A percentile compares a stretch with the other conserved stretches of the same genome.
phyloP scores from a whole-genome alignment of 2,329 filamentous ascomycete species.

The Hypoxylon sp. region DNA sequence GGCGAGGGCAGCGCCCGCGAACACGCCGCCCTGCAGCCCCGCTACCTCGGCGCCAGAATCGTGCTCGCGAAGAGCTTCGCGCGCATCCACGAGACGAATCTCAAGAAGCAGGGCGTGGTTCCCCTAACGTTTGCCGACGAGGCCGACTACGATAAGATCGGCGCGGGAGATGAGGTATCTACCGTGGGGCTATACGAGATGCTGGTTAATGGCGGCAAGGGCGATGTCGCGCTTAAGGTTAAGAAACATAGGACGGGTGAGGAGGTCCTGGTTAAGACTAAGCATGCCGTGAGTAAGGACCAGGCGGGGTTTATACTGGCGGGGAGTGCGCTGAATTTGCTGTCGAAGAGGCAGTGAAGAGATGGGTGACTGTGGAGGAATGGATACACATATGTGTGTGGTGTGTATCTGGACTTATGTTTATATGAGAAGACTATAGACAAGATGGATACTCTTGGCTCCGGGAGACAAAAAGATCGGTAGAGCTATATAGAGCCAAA shows the following conservation, averaged over 20 bases:
- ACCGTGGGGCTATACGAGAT: conserved; percentile 89
- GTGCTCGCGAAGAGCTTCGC: conserved; percentile 91
- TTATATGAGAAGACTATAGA: conserved; percentile 12
- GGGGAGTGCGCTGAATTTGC: conserved; percentile 90
- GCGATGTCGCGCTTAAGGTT: conserved; percentile 77
- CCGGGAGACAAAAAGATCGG: conserved; percentile 15
- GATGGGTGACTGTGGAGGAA: not conserved
- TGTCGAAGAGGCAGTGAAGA: conserved; percentile 69
- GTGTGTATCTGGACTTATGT: not conserved
- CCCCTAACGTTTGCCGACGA: conserved; percentile 92
- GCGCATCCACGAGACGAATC: conserved; percentile 93
- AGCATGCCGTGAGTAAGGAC: conserved; percentile 88
- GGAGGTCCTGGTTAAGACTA: conserved; percentile 79
- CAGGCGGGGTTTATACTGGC: conserved; percentile 94
- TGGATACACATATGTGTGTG: not conserved
- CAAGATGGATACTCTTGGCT: conserved; percentile 12
- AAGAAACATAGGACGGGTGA: conserved; percentile 72
- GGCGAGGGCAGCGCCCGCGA: conserved; percentile 91
- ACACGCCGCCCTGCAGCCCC: conserved; percentile 89
- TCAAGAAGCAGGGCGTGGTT: conserved; percentile 98
- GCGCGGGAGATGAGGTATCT: conserved; percentile 83
- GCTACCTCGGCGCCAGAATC: conserved; percentile 88
- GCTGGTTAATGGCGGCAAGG: conserved; percentile 81
- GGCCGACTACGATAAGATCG: conserved; percentile 86
- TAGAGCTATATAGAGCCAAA: conserved; percentile 16